Conservation (phyloP, 345 rosid genomes). For the Excoecaria cochinchinensis region DNA sequence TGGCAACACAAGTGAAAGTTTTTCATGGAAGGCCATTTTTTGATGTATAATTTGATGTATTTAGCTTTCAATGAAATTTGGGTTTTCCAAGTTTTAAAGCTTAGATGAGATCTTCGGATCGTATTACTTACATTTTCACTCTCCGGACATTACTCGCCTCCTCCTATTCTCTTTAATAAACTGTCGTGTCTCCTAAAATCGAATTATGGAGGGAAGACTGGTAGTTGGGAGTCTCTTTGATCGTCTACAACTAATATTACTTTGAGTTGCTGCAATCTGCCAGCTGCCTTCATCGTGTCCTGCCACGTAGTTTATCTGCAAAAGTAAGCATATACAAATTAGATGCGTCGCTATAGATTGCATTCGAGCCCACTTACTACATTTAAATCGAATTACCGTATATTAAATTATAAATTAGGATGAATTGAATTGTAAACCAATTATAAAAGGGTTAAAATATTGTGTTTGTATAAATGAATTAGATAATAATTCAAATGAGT, state of each 20-base stretch:
- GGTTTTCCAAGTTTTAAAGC: neutral
- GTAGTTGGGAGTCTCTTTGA: conserved; percentile 21
- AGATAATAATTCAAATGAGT: no score
- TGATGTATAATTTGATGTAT: conserved; percentile 2
- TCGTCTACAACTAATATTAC: neutral
- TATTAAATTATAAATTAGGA: no score
- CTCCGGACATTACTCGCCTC: no score
- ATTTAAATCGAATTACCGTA: no score
- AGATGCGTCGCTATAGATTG: no score
- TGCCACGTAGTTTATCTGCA: no score
- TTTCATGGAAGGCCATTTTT: conserved; percentile 39
- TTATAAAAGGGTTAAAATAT: no score
- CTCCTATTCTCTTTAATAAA: neutral
- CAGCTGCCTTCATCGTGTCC: neutral
- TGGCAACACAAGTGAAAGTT: conserved; percentile 17
- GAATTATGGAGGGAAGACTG: conserved; percentile 41
- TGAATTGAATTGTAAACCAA: no score
- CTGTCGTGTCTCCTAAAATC: conserved; percentile 7
- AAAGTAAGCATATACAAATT: no score
- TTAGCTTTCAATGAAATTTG: conserved; percentile 23
- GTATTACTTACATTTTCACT: neutral
- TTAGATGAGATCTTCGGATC: neutral
- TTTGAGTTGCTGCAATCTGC: neutral
- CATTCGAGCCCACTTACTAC: no score
- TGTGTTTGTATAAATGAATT: no score